Base-by-base conservation (phyloP, 2,329 filamentous ascomycete species). In the Fusarium kyushuense region DNA sequence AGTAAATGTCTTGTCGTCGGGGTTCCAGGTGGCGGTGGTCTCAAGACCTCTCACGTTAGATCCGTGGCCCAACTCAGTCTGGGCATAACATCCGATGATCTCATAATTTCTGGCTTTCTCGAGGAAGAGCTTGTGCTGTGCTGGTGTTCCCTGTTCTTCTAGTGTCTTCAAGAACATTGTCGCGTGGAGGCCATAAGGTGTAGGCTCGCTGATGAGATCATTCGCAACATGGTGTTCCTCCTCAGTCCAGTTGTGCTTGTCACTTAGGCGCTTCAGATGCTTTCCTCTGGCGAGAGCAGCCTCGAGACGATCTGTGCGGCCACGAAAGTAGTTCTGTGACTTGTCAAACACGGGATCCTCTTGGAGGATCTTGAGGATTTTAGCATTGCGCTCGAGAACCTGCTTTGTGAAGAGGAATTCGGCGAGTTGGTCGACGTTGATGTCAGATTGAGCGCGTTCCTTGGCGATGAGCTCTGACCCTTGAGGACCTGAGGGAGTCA, bases 41-140 rank as follows among this genome's bases (percentile, higher is more conserved):
- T 92, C 89, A 14, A 92, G 82, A 14, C 90, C 90, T 61, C 90
- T 83, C 2, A 93, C 92, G 70, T 94, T 94, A 17, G 89, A 92
- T 17, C 92, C 92, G 75, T 94, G 92, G 19, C 92, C 92, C 40
- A 94, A 81, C 78, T 94, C 92, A 0, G 92, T 94, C 79, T 94
- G 92, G 10, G 91, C 91, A 73, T 94, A 94, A 74, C 91, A 94
- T 54, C 92, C 92, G 69, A 93, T 91, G 72, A 89, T 87, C 75
- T 92, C 83, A 79, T 93, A 93, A 41, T 86, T 86, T 69, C 88
- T 82, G 2, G 91, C 91, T 36, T 83, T 86, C 75, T 91, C 86
- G 33, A 93, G 84, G 82, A 92, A 94, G 58, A 89, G 82, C 76
- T 91, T 87, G 72, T 91, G 89, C 76, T 94, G 92, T 75, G 91